phyloP scores from a whole-genome alignment of 257 asterid species.

The Craterostigma plantagineum region DNA sequence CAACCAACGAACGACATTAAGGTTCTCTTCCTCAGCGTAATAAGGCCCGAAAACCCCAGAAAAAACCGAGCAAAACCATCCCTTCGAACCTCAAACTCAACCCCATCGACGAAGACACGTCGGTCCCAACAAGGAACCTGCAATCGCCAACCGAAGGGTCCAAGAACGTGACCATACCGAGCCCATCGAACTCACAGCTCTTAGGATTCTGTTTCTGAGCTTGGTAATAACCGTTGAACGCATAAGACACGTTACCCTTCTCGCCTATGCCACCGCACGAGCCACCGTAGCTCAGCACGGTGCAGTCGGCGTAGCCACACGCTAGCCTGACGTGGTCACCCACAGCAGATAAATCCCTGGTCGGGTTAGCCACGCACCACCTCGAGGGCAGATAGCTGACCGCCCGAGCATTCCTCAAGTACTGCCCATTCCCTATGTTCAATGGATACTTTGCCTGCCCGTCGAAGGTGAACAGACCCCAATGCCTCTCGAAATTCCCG shows the following conservation, averaged over 20 bases:
- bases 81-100: constrained; percentile 10
- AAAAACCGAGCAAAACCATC: constrained; percentile 14
- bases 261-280: constrained; percentile 57
- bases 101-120: constrained; percentile 33
- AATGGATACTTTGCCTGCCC: constrained; percentile 75
- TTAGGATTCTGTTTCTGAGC: constrained; percentile 41
- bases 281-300: constrained; percentile 73
- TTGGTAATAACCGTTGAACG: constrained; percentile 82
- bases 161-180: constrained; percentile 80
- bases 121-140: constrained; percentile 73
- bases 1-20: too few relatives aligned
- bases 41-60: constrained; percentile 18
- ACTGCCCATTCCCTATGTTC: constrained; percentile 62
- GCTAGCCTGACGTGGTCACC: constrained; percentile 51
- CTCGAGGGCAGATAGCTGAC: constrained; percentile 75
- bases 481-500: constrained; percentile 80
- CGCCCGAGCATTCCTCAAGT: constrained; percentile 41
- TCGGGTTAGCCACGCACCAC: constrained; percentile 83
- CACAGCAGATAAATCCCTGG: constrained; percentile 43
- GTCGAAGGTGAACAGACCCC: constrained; percentile 88
- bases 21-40: neutral
- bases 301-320: constrained; percentile 75
- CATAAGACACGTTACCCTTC: constrained; percentile 74
- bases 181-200: constrained; percentile 90
- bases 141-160: constrained; percentile 75